Evolutionary conservation across 164 flowering plant species (phyloP).

Genomic region (Piper longum): DNA sequence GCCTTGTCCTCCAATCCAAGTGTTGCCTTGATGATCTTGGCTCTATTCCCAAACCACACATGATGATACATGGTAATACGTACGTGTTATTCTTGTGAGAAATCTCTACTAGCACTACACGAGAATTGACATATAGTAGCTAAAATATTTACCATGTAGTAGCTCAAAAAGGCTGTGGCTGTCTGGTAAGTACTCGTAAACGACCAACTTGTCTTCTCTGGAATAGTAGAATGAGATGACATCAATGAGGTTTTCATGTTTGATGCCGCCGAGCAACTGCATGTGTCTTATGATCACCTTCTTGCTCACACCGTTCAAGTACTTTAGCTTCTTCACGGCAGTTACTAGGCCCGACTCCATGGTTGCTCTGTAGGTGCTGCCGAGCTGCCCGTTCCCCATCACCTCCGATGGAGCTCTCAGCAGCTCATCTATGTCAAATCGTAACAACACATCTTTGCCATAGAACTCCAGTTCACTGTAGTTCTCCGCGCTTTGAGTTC

Average conservation of each 20-base stretch:
- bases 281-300: slow-evolving; percentile 43
- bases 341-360: slow-evolving; percentile 34
- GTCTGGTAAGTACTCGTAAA: slow-evolving; percentile 33
- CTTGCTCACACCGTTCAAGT: slow-evolving; percentile 23
- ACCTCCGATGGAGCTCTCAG: slow-evolving; percentile 45
- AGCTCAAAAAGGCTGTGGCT: slow-evolving; percentile 32
- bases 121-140: neutral
- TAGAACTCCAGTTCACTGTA: slow-evolving; percentile 24
- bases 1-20: slow-evolving; percentile 31
- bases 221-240: slow-evolving; percentile 37
- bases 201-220: slow-evolving; percentile 45
- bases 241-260: slow-evolving; percentile 39
- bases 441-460: slow-evolving; percentile 15
- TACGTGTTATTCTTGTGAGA: neutral
- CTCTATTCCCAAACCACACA: slow-evolving; percentile 11
- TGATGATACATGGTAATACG: neutral
- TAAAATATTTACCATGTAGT: slow-evolving; percentile 38
- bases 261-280: slow-evolving; percentile 37
- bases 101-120: neutral
- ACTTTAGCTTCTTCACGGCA: slow-evolving; percentile 41
- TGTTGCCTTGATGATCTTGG: slow-evolving; percentile 29
- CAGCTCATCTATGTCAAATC: slow-evolving; percentile 50
- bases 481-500: slow-evolving; percentile 10
- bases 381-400: slow-evolving; percentile 41
- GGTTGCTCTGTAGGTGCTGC: slow-evolving; percentile 37